Evolutionary conservation across 306 rosid genomes (phyloP).

Genomic region (Citrullus mucosospermus): DNA sequence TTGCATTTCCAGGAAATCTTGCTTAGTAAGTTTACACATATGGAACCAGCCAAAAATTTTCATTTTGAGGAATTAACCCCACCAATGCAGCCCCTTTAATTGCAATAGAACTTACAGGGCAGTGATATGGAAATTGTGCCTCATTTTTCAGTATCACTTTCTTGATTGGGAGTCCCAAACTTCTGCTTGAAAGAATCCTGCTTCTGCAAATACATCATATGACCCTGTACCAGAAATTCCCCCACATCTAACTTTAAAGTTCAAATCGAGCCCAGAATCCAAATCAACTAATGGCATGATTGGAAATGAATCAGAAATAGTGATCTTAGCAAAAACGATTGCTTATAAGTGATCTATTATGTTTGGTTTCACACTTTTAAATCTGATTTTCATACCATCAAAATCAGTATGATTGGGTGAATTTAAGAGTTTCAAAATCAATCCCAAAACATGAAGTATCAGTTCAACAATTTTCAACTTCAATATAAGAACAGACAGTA

Average conservation of each 20-base stretch:
- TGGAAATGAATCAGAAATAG: no score
- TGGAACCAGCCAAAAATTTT: not conserved
- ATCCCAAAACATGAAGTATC: not conserved
- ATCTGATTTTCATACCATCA: no score
- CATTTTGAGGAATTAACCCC: not conserved
- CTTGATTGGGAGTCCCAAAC: conserved; percentile 26
- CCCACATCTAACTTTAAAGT: not conserved
- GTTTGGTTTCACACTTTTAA: no score
- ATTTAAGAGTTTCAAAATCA: no score
- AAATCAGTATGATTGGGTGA: no score
- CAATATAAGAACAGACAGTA: not conserved
- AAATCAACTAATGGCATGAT: not conserved
- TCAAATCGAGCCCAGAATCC: not conserved
- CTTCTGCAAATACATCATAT: conserved; percentile 74
- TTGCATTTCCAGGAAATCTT: not conserved
- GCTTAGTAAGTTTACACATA: not conserved
- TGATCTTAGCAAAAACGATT: no score
- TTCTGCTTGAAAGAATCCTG: conserved; percentile 71
- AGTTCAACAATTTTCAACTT: not conserved
- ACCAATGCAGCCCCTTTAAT: not conserved
- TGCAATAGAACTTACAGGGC: not conserved
- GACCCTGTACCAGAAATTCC: conserved; percentile 31
- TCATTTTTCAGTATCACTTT: conserved; percentile 8
- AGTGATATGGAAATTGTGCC: not conserved
- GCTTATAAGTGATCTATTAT: no score